Percentiles rank a stretch among this genome's conserved stretches.
Conservation (phyloP, 805 yeast species). For the Candida bentonensis region DNA sequence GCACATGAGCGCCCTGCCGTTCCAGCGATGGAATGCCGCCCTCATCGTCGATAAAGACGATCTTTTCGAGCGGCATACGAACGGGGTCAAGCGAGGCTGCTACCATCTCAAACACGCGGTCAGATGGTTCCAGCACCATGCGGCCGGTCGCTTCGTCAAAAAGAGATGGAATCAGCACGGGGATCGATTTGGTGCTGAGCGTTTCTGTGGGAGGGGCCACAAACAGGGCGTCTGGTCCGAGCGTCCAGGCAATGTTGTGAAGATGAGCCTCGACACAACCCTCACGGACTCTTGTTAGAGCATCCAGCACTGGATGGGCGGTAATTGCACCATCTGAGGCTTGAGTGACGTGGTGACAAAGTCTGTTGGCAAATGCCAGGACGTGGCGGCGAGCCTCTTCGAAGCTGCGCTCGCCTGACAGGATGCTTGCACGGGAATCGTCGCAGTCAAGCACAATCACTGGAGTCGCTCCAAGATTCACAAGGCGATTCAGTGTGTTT, state of each 20-base stretch:
- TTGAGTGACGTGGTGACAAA: constrained; percentile 5
- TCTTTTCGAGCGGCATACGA: constrained; percentile 64
- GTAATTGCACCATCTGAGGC: constrained; percentile 2
- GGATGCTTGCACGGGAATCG: constrained; percentile 7
- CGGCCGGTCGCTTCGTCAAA: constrained; percentile 20
- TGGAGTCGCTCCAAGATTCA: constrained; percentile 60
- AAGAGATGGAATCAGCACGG: constrained; percentile 25
- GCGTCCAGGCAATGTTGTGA: neutral
- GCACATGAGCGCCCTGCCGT: constrained; percentile 67
- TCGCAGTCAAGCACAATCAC: constrained; percentile 43
- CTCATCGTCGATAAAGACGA: constrained; percentile 59
- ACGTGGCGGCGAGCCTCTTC: neutral
- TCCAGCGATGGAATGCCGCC: constrained; percentile 92
- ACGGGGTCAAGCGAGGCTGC: constrained; percentile 33
- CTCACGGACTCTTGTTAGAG: neutral
- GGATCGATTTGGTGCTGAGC: constrained; percentile 4
- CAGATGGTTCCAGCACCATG: constrained; percentile 21
- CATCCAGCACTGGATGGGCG: constrained; percentile 5
- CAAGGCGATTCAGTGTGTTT: constrained; percentile 39
- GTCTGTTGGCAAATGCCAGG: neutral
- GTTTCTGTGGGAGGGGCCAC: constrained; percentile 6
- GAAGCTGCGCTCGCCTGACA: neutral
- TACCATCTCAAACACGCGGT: constrained; percentile 28
- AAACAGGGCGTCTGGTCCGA: neutral
- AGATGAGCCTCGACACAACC: neutral